Percentiles rank a stretch among this genome's conserved stretches.
Conservation (phyloP, 2,329 filamentous ascomycete species). For the Plectosphaerella sp. region DNA sequence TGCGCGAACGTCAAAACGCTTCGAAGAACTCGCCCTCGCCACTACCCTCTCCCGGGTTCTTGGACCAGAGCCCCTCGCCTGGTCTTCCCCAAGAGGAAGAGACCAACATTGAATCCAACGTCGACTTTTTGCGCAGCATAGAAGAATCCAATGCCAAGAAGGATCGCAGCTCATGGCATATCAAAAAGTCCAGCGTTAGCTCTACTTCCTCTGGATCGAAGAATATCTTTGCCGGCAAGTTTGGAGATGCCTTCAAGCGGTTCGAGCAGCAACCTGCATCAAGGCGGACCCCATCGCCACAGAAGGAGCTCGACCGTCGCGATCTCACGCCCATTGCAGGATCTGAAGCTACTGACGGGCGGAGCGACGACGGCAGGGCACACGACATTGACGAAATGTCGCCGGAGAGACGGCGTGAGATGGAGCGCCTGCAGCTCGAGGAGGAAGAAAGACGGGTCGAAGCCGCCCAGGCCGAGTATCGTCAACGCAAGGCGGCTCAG, state of each 20-base stretch:
- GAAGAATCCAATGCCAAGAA: slow-evolving; percentile 61
- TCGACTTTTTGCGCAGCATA: slow-evolving; percentile 76
- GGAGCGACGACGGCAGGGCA: slow-evolving; percentile 63
- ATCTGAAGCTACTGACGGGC: slow-evolving; percentile 67
- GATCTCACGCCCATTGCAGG: slow-evolving; percentile 68
- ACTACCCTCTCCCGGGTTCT: slow-evolving; percentile 28
- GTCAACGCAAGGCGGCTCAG: slow-evolving; percentile 63
- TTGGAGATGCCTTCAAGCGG: slow-evolving; percentile 88
- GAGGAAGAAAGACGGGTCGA: slow-evolving; percentile 90
- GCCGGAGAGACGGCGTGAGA: slow-evolving; percentile 83
- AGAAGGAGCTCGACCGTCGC: slow-evolving; percentile 42
- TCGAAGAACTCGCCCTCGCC: slow-evolving; percentile 10
- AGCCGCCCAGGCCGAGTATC: slow-evolving; percentile 83
- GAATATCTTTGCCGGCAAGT: slow-evolving; percentile 78
- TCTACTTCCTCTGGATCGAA: slow-evolving; percentile 68
- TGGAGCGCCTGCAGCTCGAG: slow-evolving; percentile 75
- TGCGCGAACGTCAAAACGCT: slow-evolving; percentile 65
- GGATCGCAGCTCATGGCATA: slow-evolving; percentile 49
- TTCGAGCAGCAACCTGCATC: slow-evolving; percentile 61
- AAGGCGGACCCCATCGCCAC: slow-evolving; percentile 43
- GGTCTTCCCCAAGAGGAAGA: slow-evolving; percentile 47
- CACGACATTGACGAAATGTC: slow-evolving; percentile 68
- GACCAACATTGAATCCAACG: slow-evolving; percentile 68
- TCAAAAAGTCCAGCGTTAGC: slow-evolving; percentile 70
- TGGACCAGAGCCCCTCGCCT: slow-evolving; percentile 35